These are phyloP conservation scores for Lodderomyces metapsilosis DNA, from an alignment of 1,139 yeast genomes.

Conservation along the genomic window DNA sequence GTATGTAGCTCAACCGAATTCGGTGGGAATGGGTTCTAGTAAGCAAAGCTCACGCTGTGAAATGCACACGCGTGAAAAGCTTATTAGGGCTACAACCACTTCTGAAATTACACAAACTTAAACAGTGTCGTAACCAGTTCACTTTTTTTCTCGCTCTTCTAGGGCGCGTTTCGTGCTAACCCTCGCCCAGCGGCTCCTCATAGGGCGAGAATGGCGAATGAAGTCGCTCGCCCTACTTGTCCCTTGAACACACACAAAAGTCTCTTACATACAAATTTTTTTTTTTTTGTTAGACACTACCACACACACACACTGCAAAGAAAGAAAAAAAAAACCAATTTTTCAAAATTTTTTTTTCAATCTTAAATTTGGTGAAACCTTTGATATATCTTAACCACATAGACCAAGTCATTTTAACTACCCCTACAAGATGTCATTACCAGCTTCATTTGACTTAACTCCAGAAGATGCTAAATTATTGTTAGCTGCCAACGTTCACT, in stretches of 20 bases:
- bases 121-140: not conserved
- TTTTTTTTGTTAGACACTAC: not conserved
- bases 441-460: slow-evolving; percentile 89
- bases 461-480: slow-evolving; percentile 99
- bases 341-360: slow-evolving; percentile 6
- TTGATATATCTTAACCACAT: slow-evolving; percentile 10
- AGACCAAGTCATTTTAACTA: slow-evolving; percentile 7
- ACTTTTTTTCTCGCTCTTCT: not conserved
- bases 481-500: slow-evolving; percentile 99
- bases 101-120: not conserved
- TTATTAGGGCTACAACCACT: not conserved
- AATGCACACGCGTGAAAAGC: not conserved
- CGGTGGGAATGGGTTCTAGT: no score
- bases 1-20: no score
- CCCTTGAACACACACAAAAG: not conserved
- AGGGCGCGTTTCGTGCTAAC: not conserved
- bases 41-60: no score
- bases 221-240: no score
- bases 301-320: slow-evolving; percentile 3
- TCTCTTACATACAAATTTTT: not conserved
- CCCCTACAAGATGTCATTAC: slow-evolving; percentile 62
- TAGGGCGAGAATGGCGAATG: not conserved
- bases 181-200: not conserved
- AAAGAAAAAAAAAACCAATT: slow-evolving; percentile 6
- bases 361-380: slow-evolving; percentile 4